Base-by-base conservation (phyloP, 208 protist genomes). In the Leishmania major region DNA sequence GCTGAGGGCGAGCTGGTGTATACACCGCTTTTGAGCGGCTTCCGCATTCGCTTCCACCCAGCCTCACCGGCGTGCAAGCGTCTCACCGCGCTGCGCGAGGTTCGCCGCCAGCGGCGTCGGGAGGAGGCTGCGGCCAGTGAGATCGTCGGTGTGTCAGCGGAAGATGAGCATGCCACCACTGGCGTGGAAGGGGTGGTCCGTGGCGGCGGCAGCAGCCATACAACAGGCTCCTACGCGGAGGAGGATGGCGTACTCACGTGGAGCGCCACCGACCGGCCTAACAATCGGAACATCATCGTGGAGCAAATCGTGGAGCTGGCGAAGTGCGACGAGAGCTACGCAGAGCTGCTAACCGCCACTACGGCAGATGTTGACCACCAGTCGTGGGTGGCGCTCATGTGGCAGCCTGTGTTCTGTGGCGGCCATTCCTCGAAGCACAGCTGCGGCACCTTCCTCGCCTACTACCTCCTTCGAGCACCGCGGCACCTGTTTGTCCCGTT, bases 321-420 rank as follows among this genome's bases (percentile, higher is more conserved):
- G 17, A 83, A 75, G n/a, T 83, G 86, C 17, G 88, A 96, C 71
- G 86, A 87, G 64, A 83, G 84, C 59, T 97, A 93, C 80, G 84
- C 79, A 0, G 84, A 89, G 59, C 86, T 97, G 59, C 87, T 95
- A 47, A 95, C 80, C 43, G 92, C 88, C 55, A 92, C 88, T 28
- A 93, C 92, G 0, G 87, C 90, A 1, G 94, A 97, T 78, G 74
- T 96, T 2, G 92, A 96, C 79, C 83, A 94, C 74, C 91, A 94
- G 83, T 97, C 94, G 73, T 97, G 94, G 93, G 82, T 97, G 55
- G 92, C 92, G n/a, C 82, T 97, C 31, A 86, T 97, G 78, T 96
- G 93, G 93, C 91, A 94, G 81, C 94, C 94, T 11, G 92, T 95
- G 47, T 97, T 93, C 87, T 91, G 89, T 84, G 90, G 92, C 74